Evolutionary conservation across 768 basidiomycete genomes (phyloP), one percentile per base, ranked within the genome.

Genomic region (Filobasidium floriforme): DNA sequence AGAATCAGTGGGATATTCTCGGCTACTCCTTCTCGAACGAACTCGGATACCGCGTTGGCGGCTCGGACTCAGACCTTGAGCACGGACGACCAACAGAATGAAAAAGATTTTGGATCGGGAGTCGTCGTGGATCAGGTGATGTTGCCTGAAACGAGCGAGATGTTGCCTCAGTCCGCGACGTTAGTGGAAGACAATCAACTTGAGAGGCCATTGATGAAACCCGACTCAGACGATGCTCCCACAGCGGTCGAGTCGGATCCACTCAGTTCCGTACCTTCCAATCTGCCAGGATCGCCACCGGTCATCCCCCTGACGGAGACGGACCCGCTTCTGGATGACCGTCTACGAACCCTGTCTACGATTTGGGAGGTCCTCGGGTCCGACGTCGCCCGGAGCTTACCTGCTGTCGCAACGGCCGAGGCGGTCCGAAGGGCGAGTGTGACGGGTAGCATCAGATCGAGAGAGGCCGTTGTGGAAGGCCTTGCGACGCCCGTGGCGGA

Each of bases 251-350:
- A 49, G 14, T 49, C 46, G 22, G 46, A 49, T 49, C 46, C 46
- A 14, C 5, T 49, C 46, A 49, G 2, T 12, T 18, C 15, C 15
- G 22, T 49, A 49, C 46, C 46, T 49, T 22, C 46, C 5, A n/a
- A 7, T 24, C 4, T 57, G 15, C 54, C 54, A 6, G 54, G 54
- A 14, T 65, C 64, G 0, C 64, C 65, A 5, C 61, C 66, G 5
- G 24, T 67, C 19, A 54, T 67, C 26, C 66, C 66, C 3, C 57
- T 67, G 1, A 67, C 66, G n/a, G 49, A 44, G 11, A 41, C 61
- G 3, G 66, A 67, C 29, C 66, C 66, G 24, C 61, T 67, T 29
- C 32, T 67, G 10, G 43, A 62, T 19, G 66, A 67, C 40, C 61
- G 66, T 28, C 54, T 67, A 12, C 61, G 61, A 7, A 59, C 41